Evolutionary conservation across 331 rosid species (phyloP).

Genomic region (Malus hybrid): DNA sequence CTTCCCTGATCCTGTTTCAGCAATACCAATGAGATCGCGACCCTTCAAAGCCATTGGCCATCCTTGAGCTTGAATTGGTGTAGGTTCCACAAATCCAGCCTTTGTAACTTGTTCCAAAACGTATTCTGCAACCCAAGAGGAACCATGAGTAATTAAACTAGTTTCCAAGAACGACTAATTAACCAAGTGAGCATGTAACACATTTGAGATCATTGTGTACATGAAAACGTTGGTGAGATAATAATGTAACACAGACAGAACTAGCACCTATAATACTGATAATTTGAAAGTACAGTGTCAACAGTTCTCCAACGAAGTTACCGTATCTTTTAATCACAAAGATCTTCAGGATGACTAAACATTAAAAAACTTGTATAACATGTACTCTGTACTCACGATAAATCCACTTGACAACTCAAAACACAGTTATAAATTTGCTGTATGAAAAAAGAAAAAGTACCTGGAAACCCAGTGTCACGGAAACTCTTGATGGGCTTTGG

Average conservation of each 20-base stretch:
- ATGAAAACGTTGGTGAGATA: not conserved
- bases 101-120: constrained; percentile 68
- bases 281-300: not conserved
- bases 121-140: constrained; percentile 46
- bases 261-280: not conserved
- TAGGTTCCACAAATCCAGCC: constrained; percentile 46
- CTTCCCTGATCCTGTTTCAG: too few relatives aligned
- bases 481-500: constrained; percentile 87
- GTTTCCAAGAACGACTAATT: not conserved
- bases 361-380: not conserved
- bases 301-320: not conserved
- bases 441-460: constrained; percentile 23
- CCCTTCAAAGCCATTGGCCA: too few relatives aligned
- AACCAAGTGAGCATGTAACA: not conserved
- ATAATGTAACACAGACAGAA: not conserved
- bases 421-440: not conserved
- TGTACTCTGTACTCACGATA: not conserved
- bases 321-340: not conserved
- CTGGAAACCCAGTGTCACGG: constrained; percentile 80
- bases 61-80: too few relatives aligned
- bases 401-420: not conserved
- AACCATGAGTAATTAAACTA: not conserved
- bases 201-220: not conserved
- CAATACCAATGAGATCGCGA: too few relatives aligned
- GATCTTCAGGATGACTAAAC: not conserved